A percentile compares a stretch with the other conserved stretches of the same genome.
Conservation (phyloP, 352 stramenopile species). For the Globisporangium mamillatum region DNA sequence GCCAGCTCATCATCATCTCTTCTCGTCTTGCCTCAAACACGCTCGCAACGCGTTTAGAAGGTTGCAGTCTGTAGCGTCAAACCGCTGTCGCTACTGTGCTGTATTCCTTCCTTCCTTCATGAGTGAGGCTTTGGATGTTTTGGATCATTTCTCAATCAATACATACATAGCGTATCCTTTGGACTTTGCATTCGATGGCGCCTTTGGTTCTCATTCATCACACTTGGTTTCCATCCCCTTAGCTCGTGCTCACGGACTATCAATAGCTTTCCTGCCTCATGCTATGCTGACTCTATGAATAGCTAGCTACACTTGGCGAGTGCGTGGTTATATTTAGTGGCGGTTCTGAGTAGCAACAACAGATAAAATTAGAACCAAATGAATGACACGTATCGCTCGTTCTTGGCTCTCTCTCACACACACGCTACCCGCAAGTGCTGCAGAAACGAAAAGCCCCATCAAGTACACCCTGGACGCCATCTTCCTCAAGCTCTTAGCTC, state of each 20-base stretch:
- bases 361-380: background rate
- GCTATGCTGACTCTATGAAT: background rate
- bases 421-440: background rate
- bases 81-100: background rate
- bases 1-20: background rate
- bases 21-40: conserved; percentile 1
- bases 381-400: background rate
- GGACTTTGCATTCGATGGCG: background rate
- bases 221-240: background rate
- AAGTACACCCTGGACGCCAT: background rate
- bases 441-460: background rate
- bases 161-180: conserved; percentile 13
- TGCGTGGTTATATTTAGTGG: background rate
- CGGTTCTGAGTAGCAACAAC: background rate
- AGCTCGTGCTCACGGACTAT: background rate
- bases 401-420: background rate
- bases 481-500: background rate
- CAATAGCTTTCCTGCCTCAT: background rate
- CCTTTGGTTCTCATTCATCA: background rate
- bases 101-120: background rate
- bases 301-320: background rate
- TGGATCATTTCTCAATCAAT: conserved; percentile 10
- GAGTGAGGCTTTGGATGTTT: conserved; percentile 2
- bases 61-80: background rate
- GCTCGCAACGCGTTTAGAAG: background rate